These are phyloP conservation scores for Metarhizium guizhouense DNA, from an alignment of 2,329 filamentous ascomycete species.

Conservation along the genomic window DNA sequence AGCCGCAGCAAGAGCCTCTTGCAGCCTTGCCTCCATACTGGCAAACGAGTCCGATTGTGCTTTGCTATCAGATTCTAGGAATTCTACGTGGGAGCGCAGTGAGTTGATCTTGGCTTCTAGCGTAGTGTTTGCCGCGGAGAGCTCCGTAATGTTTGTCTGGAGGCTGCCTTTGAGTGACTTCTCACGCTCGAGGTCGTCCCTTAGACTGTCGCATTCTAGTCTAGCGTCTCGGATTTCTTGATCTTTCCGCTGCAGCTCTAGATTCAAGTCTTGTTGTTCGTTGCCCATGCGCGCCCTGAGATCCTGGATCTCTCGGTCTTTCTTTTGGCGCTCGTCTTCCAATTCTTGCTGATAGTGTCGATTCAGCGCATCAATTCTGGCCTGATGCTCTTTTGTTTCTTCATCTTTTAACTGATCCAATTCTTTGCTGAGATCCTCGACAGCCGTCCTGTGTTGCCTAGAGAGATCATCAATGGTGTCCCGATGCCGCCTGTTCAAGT, in stretches of 20 bases:
- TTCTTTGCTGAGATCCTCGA: slow-evolving; percentile 35
- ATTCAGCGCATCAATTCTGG: slow-evolving; percentile 58
- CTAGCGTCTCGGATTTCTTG: slow-evolving; percentile 42
- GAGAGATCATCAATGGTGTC: slow-evolving; percentile 25
- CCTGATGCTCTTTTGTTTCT: slow-evolving; percentile 51
- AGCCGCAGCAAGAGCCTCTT: slow-evolving; percentile 63
- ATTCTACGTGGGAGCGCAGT: slow-evolving; percentile 74
- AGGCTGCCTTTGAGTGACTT: slow-evolving; percentile 48
- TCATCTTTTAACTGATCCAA: slow-evolving; percentile 30
- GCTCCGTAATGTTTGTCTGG: slow-evolving; percentile 45
- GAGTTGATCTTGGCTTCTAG: slow-evolving; percentile 69
- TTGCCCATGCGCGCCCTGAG: slow-evolving; percentile 43
- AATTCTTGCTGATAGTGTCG: slow-evolving; percentile 54
- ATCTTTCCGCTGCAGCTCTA: slow-evolving; percentile 42
- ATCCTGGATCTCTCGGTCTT: slow-evolving; percentile 56
- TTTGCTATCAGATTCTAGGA: slow-evolving; percentile 82
- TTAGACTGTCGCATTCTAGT: slow-evolving; percentile 34
- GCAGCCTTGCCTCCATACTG: slow-evolving; percentile 69
- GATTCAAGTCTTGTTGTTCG: slow-evolving; percentile 42
- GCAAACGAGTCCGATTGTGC: slow-evolving; percentile 82
- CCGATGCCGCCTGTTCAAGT: slow-evolving; percentile 33
- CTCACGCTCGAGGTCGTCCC: slow-evolving; percentile 50
- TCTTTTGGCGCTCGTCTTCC: slow-evolving; percentile 52
- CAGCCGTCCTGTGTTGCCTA: slow-evolving; percentile 23
- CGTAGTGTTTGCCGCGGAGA: slow-evolving; percentile 51